Conservation (phyloP, 805 yeast species). For the Starmerella cellae region DNA sequence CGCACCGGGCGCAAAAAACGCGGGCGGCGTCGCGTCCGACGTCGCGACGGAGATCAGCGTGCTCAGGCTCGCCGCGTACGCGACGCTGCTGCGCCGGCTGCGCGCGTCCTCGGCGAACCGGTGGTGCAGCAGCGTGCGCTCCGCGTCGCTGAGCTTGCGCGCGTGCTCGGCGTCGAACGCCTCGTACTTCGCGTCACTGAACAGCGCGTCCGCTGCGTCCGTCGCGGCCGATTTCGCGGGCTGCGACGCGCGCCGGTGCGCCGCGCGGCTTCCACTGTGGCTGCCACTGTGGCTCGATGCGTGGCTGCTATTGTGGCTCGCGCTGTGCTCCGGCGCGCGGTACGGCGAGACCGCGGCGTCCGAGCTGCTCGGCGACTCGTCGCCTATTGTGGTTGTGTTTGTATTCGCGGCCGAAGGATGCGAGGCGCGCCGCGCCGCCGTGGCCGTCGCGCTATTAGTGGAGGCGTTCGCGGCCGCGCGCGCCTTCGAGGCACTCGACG, state of each 20-base stretch:
- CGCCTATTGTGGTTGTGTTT: too few relatives aligned
- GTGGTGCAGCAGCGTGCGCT: background rate
- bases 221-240: too few relatives aligned
- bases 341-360: background rate
- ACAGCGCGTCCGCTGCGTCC: background rate
- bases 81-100: background rate
- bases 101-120: background rate
- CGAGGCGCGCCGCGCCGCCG: background rate
- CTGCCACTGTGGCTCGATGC: too few relatives aligned
- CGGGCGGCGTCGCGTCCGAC: background rate
- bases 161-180: background rate
- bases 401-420: too few relatives aligned
- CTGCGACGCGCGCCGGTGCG: too few relatives aligned
- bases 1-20: too few relatives aligned
- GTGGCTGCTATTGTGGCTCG: too few relatives aligned
- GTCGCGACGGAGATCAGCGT: slow-evolving; percentile 4
- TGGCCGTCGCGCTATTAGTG: background rate
- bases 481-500: background rate
- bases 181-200: background rate
- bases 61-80: background rate
- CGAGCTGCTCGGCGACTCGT: too few relatives aligned
- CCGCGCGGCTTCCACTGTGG: too few relatives aligned
- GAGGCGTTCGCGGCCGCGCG: background rate
- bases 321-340: too few relatives aligned
- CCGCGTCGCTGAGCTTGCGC: background rate